Conservation (phyloP, 108 stramenopile species). For the Parietichytrium sp. region DNA sequence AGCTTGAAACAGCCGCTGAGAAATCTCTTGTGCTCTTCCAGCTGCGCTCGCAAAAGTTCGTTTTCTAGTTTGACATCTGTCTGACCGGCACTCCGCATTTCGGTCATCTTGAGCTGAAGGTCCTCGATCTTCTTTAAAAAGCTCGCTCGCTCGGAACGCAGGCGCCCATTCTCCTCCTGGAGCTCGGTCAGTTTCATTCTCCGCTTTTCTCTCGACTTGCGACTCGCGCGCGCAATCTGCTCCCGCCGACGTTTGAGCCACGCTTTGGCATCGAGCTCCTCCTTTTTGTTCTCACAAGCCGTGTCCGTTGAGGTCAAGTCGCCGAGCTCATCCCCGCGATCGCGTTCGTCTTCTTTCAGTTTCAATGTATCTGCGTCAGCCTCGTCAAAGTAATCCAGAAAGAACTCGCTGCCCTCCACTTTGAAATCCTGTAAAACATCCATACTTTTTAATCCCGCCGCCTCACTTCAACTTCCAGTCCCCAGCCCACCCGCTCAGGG, state of each 20-base stretch:
- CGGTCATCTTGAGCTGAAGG: background rate
- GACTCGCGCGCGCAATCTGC: conserved; percentile 34
- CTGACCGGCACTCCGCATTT: background rate
- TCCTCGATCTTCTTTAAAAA: conserved; percentile 19
- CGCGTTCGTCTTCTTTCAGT: too few species aligned
- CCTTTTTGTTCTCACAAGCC: too few species aligned
- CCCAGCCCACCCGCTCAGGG: too few species aligned
- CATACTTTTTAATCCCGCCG: too few species aligned
- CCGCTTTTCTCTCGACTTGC: conserved; percentile 34
- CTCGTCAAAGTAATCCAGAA: too few species aligned
- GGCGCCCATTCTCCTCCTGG: conserved; percentile 24
- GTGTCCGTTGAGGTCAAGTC: too few species aligned
- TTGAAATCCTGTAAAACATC: too few species aligned
- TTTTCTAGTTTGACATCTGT: background rate
- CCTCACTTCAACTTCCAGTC: too few species aligned
- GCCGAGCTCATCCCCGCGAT: too few species aligned
- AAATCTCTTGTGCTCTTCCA: conserved; percentile 12
- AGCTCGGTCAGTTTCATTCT: background rate
- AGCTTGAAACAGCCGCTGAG: conserved; percentile 34
- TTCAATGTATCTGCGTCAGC: too few species aligned
- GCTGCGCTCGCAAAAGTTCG: background rate
- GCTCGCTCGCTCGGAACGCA: conserved; percentile 2
- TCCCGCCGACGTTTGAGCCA: conserved; percentile 37
- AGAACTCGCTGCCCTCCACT: too few species aligned
- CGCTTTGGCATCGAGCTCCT: background rate